Evolutionary conservation across 345 rosid genomes (phyloP).

Genomic region (Camelina sativa): DNA sequence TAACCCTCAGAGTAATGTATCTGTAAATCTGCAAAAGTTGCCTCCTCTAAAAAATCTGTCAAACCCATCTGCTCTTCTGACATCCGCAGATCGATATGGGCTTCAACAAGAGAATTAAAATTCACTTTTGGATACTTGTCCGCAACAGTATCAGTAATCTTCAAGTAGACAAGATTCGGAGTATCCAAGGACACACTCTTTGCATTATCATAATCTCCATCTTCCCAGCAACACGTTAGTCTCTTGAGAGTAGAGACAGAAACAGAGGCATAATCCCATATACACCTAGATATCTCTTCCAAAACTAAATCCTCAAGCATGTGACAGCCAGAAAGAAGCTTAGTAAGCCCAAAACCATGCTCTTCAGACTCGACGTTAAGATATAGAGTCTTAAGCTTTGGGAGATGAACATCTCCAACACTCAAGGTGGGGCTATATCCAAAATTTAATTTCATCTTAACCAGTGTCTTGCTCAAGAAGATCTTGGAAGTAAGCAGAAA

Average conservation of each 20-base stretch:
- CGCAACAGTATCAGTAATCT: neutral
- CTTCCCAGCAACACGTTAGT: neutral
- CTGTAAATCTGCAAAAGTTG: neutral
- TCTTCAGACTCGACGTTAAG: neutral
- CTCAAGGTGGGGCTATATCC: neutral
- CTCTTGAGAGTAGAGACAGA: constrained; percentile 24
- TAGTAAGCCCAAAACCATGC: constrained; percentile 9
- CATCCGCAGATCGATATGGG: neutral
- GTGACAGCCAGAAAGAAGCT: constrained; percentile 26
- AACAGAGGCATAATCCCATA: neutral
- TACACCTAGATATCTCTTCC: neutral
- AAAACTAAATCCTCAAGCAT: constrained; percentile 15
- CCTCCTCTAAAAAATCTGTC: neutral
- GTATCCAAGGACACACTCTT: neutral
- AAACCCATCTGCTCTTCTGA: neutral
- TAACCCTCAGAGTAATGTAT: neutral
- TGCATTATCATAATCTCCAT: neutral
- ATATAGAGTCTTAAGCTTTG: constrained; percentile 9
- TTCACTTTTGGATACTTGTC: neutral
- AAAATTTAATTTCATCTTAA: neutral
- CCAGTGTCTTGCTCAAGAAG: constrained; percentile 11
- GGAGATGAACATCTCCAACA: constrained; percentile 17
- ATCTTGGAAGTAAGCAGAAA: neutral
- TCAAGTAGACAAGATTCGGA: neutral
- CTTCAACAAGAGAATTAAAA: neutral